Evolutionary conservation across 202 grass and related monocot genomes (phyloP), one percentile per base, ranked within the genome.

Genomic region (Panicum virgatum): DNA sequence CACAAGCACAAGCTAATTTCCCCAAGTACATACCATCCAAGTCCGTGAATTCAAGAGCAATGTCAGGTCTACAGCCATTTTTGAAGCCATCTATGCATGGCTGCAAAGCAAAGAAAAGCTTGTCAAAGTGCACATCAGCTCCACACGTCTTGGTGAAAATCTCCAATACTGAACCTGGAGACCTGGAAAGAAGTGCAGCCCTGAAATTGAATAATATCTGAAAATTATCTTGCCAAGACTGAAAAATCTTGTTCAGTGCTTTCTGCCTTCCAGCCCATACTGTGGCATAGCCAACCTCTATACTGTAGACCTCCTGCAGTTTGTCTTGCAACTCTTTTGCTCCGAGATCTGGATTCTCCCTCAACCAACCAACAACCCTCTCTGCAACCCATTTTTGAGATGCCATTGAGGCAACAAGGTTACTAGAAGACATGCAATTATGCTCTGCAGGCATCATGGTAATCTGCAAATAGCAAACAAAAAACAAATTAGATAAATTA

Each of bases 361-460:
- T 78, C 29, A 78, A 66, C 76, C 76, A 78, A 38, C 32, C 60
- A 66, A 51, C 8, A 51, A 51, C n/a, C 22, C n/a, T 66, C 61
- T 66, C 61, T 36, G 61, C 76, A 50, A 78, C 61, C 75, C 75
- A 64, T 34, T 47, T 78, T 64, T 78, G 75, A 64, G 75, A 78
- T 16, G 75, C 43, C 75, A 64, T 78, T 64, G 75, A 64, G 30
- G 30, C 50, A 48, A 45, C 58, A 77, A 46, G 58, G 43, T 77
- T 77, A 62, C 57, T 47, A 63, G 39, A 29, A 77, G 75, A 34
- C 10, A 77, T 0, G 11, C 75, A 77, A 63, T 47, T 77, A 30
- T 77, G 75, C 58, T 77, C 75, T 36, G 47, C 5, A 63, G 75
- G 58, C 4, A 77, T 47, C 75, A 63, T 63, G 75, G 6, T 34